Base-by-base conservation (phyloP, 2,329 filamentous ascomycete species). In the Colletotrichum nymphaeae region DNA sequence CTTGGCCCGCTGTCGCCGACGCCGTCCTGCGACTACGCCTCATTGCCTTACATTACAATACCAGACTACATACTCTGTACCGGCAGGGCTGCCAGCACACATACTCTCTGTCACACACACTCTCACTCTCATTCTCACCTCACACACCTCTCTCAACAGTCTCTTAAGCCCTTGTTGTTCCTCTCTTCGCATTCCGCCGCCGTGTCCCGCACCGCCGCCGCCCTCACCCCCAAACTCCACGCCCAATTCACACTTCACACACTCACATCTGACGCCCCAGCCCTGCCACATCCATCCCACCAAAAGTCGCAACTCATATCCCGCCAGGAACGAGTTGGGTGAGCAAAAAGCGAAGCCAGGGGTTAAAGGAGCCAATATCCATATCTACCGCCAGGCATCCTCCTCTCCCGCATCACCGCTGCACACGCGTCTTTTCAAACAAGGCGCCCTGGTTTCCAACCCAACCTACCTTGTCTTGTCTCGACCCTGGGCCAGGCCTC, bases 381-480 rank as follows among this genome's bases (percentile, higher is more conserved):
- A 68, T 24, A 72, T 69, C 60, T 30, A 14, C 53, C 53, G 35
- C 69, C 57, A 67, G 69, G 49, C 63, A 67, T 49, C 63, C 55
- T 22, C 53, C 26, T 26, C 30, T 35, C 63, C 60, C 63, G 37
- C 56, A 67, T 57, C 58, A 56, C n/a, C 28, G 53, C 65, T 46
- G 59, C 66, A 69, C 60, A 28, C 60, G 55, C 60, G 60, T 65
- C 35, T 53, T 64, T 46, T 60, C 60, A 22, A 73, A 62, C 67
- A 70, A 65, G 67, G 67, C 69, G 69, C 60, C 67, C 67, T 37
- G 42, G 59, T 32, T 26, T n/a, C 67, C 59, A 14, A 32, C 53
- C 22, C 60, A 64, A 46, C 37, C 24, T 70, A 42, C 32, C 35
- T 46, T 62, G 26, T 24, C 30, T 28, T 28, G 8, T 24, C 62